Evolutionary conservation across 768 basidiomycete genomes (phyloP).

Genomic region (Collybia sp.): DNA sequence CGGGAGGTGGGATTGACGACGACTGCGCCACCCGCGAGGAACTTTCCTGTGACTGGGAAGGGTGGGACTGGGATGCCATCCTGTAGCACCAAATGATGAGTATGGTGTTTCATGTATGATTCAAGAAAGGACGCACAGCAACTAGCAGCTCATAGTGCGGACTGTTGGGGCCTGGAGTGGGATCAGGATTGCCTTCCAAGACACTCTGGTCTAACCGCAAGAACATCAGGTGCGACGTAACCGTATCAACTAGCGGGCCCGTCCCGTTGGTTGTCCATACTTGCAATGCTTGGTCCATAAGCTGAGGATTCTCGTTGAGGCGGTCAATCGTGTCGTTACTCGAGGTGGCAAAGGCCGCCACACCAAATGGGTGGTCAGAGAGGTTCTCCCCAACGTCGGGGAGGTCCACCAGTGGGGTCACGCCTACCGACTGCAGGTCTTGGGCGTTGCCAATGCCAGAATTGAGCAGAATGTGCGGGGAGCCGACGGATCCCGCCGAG

Average conservation of each 20-base stretch:
- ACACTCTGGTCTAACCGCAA: conserved; percentile 14
- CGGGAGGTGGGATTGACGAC: conserved; percentile 13
- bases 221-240: conserved; percentile 17
- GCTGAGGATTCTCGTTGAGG: conserved; percentile 9
- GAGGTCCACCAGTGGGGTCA: conserved; percentile 18
- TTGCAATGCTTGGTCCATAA: conserved; percentile 1
- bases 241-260: conserved; percentile 13
- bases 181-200: conserved; percentile 14
- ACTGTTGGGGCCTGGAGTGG: conserved; percentile 19
- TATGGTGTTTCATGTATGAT: background rate
- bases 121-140: conserved; percentile 14
- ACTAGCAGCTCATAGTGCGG: conserved; percentile 25
- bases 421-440: conserved; percentile 13
- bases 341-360: too few species aligned
- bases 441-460: conserved; percentile 27
- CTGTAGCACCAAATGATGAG: background rate
- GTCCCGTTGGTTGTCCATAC: conserved; percentile 13
- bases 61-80: background rate
- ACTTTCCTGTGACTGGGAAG: conserved; percentile 10
- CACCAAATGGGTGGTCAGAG: conserved; percentile 20
- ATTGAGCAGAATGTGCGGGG: conserved; percentile 26
- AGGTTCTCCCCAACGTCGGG: conserved; percentile 27
- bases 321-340: conserved; percentile 17
- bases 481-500: conserved; percentile 30
- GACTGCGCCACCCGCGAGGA: conserved; percentile 4